phyloP scores from a whole-genome alignment of 2,329 filamentous ascomycete species.

The Aureobasidium melanogenum region DNA sequence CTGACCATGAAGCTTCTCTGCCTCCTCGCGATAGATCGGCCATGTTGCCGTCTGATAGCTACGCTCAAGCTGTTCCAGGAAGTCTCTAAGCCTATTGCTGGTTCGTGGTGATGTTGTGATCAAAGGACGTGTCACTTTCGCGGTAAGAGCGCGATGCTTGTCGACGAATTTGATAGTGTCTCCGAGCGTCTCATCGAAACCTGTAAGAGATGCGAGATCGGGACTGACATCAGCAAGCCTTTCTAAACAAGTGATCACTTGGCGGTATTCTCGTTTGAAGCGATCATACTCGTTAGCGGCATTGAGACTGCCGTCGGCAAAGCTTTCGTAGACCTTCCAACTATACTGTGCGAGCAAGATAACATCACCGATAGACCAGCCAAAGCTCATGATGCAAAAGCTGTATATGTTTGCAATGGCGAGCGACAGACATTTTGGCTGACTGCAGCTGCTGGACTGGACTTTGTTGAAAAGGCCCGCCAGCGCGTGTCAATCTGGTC shows the following conservation, averaged over 20 bases:
- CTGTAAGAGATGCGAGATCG: background rate
- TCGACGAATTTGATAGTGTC: background rate
- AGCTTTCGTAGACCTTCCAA: conserved; percentile 2
- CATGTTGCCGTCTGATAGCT: background rate
- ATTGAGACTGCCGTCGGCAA: background rate
- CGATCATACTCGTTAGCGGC: background rate
- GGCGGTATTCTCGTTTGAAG: background rate
- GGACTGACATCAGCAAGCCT: background rate
- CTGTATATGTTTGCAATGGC: background rate
- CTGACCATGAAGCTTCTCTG: background rate
- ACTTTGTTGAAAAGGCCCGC: background rate
- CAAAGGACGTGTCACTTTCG: background rate
- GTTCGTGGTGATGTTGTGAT: background rate
- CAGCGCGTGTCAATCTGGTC: background rate
- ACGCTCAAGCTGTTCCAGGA: background rate
- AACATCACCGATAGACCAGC: background rate
- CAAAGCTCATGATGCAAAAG: background rate
- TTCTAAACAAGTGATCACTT: background rate
- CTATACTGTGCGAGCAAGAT: background rate
- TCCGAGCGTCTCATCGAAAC: background rate
- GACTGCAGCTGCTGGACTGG: background rate
- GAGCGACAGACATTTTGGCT: background rate
- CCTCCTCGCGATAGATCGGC: background rate
- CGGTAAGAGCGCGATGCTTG: background rate
- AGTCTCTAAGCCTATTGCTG: background rate